Percentiles rank a stretch among this genome's conserved stretches.
These are phyloP conservation scores for Pestalotiopsis sp. DNA, from an alignment of 2,329 filamentous ascomycete species.

Conservation along the genomic window DNA sequence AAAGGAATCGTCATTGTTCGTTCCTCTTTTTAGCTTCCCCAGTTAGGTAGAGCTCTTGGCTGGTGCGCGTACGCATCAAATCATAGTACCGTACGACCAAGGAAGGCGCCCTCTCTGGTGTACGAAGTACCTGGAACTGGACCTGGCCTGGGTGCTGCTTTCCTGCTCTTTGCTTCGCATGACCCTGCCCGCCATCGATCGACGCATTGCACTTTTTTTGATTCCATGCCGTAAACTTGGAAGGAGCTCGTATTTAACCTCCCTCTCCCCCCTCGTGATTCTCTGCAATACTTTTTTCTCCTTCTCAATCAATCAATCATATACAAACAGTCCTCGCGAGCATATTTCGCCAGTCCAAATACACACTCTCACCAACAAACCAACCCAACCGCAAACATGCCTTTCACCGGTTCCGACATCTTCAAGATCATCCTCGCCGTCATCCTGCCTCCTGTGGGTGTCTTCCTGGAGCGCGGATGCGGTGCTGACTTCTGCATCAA, in stretches of 20 bases:
- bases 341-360: not conserved
- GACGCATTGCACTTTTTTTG: not conserved
- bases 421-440: slow-evolving; percentile 75
- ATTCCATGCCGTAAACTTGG: not conserved
- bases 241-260: not conserved
- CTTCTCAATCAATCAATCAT: not conserved
- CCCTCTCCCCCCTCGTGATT: not conserved
- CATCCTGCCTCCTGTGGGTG: slow-evolving; percentile 75
- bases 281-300: not conserved
- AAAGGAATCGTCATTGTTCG: slow-evolving; percentile 7
- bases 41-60: not conserved
- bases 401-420: slow-evolving; percentile 43
- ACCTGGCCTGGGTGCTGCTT: not conserved
- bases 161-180: not conserved
- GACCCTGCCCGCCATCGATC: not conserved
- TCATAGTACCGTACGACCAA: not conserved
- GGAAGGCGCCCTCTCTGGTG: not conserved
- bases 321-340: not conserved
- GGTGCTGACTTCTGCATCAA: slow-evolving; percentile 77
- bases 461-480: slow-evolving; percentile 81
- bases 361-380: not conserved
- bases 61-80: not conserved
- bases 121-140: not conserved
- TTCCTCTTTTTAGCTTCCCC: not conserved
- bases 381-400: slow-evolving; percentile 9